These are phyloP conservation scores for Acacia confusa DNA, from an alignment of 306 rosid species.

Conservation along the genomic window DNA sequence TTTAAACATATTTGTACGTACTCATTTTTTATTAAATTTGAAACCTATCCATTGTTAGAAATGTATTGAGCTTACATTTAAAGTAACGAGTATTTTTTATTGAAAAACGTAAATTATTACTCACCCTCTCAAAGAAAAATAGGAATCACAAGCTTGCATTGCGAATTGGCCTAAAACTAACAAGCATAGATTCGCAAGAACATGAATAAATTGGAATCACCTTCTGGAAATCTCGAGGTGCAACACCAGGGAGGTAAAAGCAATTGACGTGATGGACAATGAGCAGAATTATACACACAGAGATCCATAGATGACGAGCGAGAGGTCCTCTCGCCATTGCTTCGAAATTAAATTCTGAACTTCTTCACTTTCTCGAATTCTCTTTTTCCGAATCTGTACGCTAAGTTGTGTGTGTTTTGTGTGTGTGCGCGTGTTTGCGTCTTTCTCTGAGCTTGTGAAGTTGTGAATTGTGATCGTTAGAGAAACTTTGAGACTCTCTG, in stretches of 20 bases:
- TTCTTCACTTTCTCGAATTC: neutral
- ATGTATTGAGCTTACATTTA: neutral
- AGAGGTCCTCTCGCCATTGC: conserved; percentile 72
- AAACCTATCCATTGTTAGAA: neutral
- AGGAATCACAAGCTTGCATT: neutral
- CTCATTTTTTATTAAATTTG: neutral
- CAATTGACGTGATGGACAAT: conserved; percentile 43
- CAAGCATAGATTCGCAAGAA: neutral
- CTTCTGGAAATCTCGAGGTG: conserved; percentile 69
- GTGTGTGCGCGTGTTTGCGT: neutral
- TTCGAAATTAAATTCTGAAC: conserved; percentile 57
- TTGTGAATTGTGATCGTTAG: neutral
- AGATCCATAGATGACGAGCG: conserved; percentile 62
- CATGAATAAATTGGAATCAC: conserved; percentile 25
- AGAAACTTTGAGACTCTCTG: neutral
- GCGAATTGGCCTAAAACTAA: conserved; percentile 23
- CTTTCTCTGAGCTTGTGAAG: neutral
- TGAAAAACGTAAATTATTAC: neutral
- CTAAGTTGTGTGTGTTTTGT: neutral
- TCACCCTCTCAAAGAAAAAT: neutral
- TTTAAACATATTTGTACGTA: neutral
- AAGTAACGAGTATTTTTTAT: neutral
- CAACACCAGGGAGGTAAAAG: conserved; percentile 89
- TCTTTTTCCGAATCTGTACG: conserved; percentile 1
- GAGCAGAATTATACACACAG: conserved; percentile 43